These are phyloP conservation scores for Lonicera japonica DNA, from an alignment of 129 eudicot species.

Conservation along the genomic window DNA sequence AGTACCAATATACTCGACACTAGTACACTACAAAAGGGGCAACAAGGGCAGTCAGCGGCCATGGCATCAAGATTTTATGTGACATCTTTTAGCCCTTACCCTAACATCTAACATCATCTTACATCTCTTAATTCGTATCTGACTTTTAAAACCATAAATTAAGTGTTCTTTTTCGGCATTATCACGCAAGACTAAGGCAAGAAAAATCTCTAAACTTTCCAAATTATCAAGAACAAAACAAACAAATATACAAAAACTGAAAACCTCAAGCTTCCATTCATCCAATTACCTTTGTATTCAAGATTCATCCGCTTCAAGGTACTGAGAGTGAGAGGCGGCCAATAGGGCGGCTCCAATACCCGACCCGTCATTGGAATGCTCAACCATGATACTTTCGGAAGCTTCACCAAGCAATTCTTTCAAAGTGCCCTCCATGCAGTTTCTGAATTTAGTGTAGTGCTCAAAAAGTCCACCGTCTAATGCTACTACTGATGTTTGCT, in stretches of 20 bases:
- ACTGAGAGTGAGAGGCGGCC: slow-evolving; percentile 95
- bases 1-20: too few species aligned
- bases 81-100: not conserved
- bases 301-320: slow-evolving; percentile 47
- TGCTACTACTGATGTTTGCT: slow-evolving; percentile 64
- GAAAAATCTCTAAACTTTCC: not conserved
- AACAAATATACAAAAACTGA: slow-evolving; percentile 4
- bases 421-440: slow-evolving; percentile 44
- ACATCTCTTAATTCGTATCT: too few species aligned
- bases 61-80: too few species aligned
- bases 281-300: slow-evolving; percentile 14
- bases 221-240: not conserved
- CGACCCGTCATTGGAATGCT: slow-evolving; percentile 82
- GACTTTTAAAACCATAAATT: not conserved
- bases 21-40: too few species aligned
- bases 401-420: slow-evolving; percentile 68
- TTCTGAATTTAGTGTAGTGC: slow-evolving; percentile 75
- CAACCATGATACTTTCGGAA: slow-evolving; percentile 28
- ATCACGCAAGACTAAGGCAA: not conserved
- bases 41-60: too few species aligned
- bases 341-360: slow-evolving; percentile 95
- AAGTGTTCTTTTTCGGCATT: not conserved
- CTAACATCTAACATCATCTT: too few species aligned
- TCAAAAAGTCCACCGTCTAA: slow-evolving; percentile 88
- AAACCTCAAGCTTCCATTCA: slow-evolving; percentile 28